Evolutionary conservation across 805 yeast species (phyloP).

Genomic region (Saccharomycopsis javanensis): DNA sequence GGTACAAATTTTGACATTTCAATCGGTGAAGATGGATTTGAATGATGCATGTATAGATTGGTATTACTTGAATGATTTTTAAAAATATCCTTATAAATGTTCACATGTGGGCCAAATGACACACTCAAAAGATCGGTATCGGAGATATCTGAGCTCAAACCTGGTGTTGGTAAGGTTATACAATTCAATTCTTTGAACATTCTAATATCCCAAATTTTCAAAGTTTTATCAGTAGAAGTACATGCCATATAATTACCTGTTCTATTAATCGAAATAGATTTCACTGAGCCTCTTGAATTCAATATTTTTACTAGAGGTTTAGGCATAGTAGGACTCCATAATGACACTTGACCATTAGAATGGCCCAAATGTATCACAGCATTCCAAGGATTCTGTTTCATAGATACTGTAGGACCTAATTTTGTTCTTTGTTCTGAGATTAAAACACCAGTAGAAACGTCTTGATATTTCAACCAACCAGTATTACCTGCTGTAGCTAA

Average conservation of each 20-base stretch:
- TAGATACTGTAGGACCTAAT: constrained; percentile 79
- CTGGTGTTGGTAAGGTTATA: constrained; percentile 68
- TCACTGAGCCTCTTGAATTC: constrained; percentile 77
- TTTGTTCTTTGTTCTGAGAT: constrained; percentile 81
- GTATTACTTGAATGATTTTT: constrained; percentile 31
- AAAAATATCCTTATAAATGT: constrained; percentile 84
- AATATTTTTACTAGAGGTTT: constrained; percentile 78
- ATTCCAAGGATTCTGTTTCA: constrained; percentile 91
- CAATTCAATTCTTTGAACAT: constrained; percentile 63
- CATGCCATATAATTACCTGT: constrained; percentile 92
- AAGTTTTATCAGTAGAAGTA: constrained; percentile 73
- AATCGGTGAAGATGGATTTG: constrained; percentile 67
- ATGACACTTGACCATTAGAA: constrained; percentile 80
- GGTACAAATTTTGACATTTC: constrained; percentile 73
- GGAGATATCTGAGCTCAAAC: constrained; percentile 66
- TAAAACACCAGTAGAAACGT: constrained; percentile 83
- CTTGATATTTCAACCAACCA: constrained; percentile 86
- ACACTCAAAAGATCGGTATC: constrained; percentile 81
- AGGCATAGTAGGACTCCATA: constrained; percentile 89
- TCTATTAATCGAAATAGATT: constrained; percentile 78
- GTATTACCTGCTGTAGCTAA: constrained; percentile 83
- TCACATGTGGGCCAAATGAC: constrained; percentile 95
- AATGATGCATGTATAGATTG: constrained; percentile 70
- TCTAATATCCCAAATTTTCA: constrained; percentile 92
- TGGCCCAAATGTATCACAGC: constrained; percentile 93